A percentile compares a stretch with the other conserved stretches of the same genome.
Conservation (phyloP, 345 rosid species). For the Excoecaria agallocha region DNA sequence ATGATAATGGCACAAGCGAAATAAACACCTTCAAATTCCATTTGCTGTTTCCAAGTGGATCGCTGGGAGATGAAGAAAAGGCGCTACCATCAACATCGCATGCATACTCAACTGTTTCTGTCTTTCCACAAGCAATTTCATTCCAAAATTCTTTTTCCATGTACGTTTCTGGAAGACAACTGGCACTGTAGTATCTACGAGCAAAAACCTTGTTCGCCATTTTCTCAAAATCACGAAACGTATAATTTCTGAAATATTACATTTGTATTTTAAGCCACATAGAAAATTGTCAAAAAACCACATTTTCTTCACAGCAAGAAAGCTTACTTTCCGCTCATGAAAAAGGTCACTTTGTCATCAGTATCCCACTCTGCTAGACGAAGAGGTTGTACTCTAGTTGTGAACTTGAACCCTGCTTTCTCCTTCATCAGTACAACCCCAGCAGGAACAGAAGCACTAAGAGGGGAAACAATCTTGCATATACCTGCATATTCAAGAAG, state of each 20-base stretch:
- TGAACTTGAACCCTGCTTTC: constrained; percentile 86
- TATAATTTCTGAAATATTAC: constrained; percentile 71
- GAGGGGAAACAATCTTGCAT: constrained; percentile 90
- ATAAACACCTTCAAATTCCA: constrained; percentile 93
- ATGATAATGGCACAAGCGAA: constrained; percentile 3
- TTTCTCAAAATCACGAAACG: constrained; percentile 95
- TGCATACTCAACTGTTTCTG: constrained; percentile 98
- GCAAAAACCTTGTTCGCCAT: constrained; percentile 96
- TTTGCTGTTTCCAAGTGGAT: constrained; percentile 95
- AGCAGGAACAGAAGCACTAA: constrained; percentile 86
- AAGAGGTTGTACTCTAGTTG: constrained; percentile 97
- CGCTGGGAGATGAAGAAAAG: constrained; percentile 83
- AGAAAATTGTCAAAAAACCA: constrained; percentile 16
- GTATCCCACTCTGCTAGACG: constrained; percentile 97
- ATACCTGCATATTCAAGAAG: constrained; percentile 47
- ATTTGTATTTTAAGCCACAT: constrained; percentile 28
- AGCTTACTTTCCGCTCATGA: constrained; percentile 94
- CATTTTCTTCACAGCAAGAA: constrained; percentile 15
- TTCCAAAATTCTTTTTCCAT: constrained; percentile 99
- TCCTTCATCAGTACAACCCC: constrained; percentile 89
- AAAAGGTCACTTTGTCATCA: constrained; percentile 90
- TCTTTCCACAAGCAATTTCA: constrained; percentile 93
- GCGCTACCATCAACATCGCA: constrained; percentile 99
- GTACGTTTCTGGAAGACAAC: constrained; percentile 84
- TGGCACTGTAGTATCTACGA: constrained; percentile 89